phyloP scores from a whole-genome alignment of 495 filamentous ascomycete species.

The Aspergillus incahuasiensis region DNA sequence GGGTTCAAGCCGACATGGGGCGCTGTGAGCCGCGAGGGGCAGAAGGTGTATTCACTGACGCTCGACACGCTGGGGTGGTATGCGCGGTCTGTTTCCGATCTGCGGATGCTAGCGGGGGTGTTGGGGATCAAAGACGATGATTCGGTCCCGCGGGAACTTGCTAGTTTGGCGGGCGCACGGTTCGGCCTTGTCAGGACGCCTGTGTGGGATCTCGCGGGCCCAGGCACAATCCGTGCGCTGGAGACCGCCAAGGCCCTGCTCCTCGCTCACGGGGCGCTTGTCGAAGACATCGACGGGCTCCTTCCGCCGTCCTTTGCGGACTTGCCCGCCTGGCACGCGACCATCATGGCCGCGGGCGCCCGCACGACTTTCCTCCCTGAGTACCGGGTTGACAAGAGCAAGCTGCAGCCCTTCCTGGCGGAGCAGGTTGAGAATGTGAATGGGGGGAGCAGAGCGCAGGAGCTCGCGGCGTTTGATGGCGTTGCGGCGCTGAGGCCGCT shows the following conservation, averaged over 20 bases:
- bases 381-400: conserved; percentile 1
- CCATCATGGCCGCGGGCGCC: conserved; percentile 2
- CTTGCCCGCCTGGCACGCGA: conserved; percentile 6
- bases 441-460: neutral
- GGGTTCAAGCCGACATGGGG: conserved; percentile 56
- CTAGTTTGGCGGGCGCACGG: conserved; percentile 31
- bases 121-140: conserved; percentile 47
- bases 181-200: conserved; percentile 46
- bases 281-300: conserved; percentile 3
- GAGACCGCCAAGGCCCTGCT: neutral
- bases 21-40: conserved; percentile 49
- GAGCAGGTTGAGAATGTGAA: conserved; percentile 8
- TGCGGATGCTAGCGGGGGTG: conserved; percentile 44
- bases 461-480: conserved; percentile 8
- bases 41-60: conserved; percentile 41
- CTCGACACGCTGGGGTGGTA: conserved; percentile 53
- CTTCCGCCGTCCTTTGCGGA: too few species aligned
- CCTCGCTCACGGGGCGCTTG: neutral
- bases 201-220: conserved; percentile 45
- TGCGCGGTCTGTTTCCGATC: conserved; percentile 44
- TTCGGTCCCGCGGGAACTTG: conserved; percentile 21
- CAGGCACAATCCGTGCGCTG: conserved; percentile 21
- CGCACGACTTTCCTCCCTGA: conserved; percentile 7
- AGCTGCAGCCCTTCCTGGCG: neutral
- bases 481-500: conserved; percentile 8